phyloP scores from a whole-genome alignment of 2,329 filamentous ascomycete genomes.

The Triangularia verruculosa region DNA sequence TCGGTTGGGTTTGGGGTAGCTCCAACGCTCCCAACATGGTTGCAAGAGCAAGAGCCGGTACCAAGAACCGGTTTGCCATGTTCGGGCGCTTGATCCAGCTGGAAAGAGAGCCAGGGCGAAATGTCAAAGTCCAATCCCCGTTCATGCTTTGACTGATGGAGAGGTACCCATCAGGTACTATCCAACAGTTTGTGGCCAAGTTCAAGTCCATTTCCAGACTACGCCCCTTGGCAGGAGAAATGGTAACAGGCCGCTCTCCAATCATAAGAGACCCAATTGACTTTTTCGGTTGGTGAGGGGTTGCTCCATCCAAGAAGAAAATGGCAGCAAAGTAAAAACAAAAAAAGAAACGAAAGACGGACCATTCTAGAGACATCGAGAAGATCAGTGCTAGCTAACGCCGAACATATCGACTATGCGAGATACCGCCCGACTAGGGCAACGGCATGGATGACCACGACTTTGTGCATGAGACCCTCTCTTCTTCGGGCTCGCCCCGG shows the following conservation, averaged over 20 bases:
- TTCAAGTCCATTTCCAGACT: constrained; percentile 3
- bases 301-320: neutral
- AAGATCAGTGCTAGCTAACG: neutral
- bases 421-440: constrained; percentile 35
- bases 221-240: neutral
- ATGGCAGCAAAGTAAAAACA: neutral
- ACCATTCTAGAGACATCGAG: neutral
- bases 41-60: constrained; percentile 17
- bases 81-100: constrained; percentile 5
- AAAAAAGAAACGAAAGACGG: neutral
- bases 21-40: constrained; percentile 9
- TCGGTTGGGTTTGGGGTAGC: constrained; percentile 13
- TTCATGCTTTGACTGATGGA: neutral
- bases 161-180: constrained; percentile 18
- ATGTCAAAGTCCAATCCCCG: neutral
- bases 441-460: constrained; percentile 39
- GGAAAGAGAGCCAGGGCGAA: constrained; percentile 8
- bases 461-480: constrained; percentile 41
- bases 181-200: constrained; percentile 13
- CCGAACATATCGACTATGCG: constrained; percentile 23
- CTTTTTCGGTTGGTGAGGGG: constrained; percentile 1
- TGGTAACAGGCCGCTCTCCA: neutral
- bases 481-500: constrained; percentile 7
- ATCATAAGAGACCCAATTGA: constrained; percentile 8
- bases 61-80: constrained; percentile 15